Evolutionary conservation across 345 rosid species (phyloP), one percentile per base, ranked within the genome.

Genomic region (Populus davidiana): DNA sequence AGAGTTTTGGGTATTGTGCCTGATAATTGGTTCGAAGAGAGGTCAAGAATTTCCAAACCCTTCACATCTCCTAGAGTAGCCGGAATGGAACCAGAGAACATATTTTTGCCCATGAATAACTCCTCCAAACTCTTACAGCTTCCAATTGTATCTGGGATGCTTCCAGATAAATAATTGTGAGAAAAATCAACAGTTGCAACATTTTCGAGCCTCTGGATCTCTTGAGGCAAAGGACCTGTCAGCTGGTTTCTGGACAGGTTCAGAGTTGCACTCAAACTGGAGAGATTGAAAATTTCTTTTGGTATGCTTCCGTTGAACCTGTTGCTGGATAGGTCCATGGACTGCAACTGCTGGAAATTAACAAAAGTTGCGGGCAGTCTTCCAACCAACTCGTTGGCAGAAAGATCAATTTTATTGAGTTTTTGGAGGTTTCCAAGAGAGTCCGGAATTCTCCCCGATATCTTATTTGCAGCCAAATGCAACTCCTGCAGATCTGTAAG

Each of bases 281-380:
- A 78, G 6, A 85, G 81, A 59, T 69, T 78, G 65, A 89, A 81
- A 78, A 88, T 71, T 71, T 87, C 90, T 66, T 71, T 78, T 2
- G 89, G 83, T 71, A 86, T 77, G 83, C 81, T 85, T 81, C 91
- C 87, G 47, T 70, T 77, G 69, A 90, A 75, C 85, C 33, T 86
- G 64, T 90, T 88, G 76, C 25, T 83, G 70, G 93, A 88, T 59
- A 88, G 64, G 56, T 88, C 91, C 85, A 86, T 68, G 72, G 88
- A 81, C 56, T 80, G 75, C 73, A 90, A 29, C 18, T 47, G 64
- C 70, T 72, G 81, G 62, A 87, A 90, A 71, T 86, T 86, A 27
- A 75, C 80, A 43, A 86, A 88, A 13, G 79, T 83, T 49, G 71
- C 16, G 0, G 91, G 90, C 47, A 90, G 76, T 71, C 44, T 10